Base-by-base conservation (phyloP, 352 stramenopile species). In the Hyphochytrium catenoides region DNA sequence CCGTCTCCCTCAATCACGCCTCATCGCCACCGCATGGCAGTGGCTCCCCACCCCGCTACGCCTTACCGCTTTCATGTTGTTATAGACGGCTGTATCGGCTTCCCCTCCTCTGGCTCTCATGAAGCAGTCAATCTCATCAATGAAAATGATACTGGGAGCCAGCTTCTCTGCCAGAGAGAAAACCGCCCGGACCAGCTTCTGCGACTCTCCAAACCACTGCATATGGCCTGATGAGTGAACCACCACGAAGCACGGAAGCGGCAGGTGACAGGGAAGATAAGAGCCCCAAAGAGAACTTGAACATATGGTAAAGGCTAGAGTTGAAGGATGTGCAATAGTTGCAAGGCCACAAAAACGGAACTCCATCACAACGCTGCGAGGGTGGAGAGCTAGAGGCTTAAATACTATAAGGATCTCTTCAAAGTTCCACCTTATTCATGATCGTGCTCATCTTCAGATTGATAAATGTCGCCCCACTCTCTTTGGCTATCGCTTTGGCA, bases 121-220 rank as follows among this genome's bases (percentile, higher is more conserved):
- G 55, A 88, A 88, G 32, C 68, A 82, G 46, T 91, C 75, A 11
- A 96, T 72, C 49, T 98, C 89, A 51, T 97, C 89, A 33, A 98
- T 95, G 48, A 98, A 98, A 37, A 98, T 91, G 48, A 98, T 89
- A 45, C 73, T 90, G 1, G 89, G 89, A 28, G 77, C 66, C 26
- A 96, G 60, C 56, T 96, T 96, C 26, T 66, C 55, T 11, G 85
- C 84, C 20, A 97, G 54, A 30, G 64, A 77, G 54, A 94, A 95
- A 14, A 74, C 78, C 0, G 81, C 81, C 24, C 73, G 65, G 34
- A 94, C 78, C 15, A 94, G 58, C 59, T 95, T 95, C 52, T 93
- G 57, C 19, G 66, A 90, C 45, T 84, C 69, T 26, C 69, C 69
- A 44, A 84, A 84, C 69, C 69, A 84, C 50, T n/a, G n/a, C n/a